Conservation (phyloP, 257 asterid species). For the Petunia axillaris region DNA sequence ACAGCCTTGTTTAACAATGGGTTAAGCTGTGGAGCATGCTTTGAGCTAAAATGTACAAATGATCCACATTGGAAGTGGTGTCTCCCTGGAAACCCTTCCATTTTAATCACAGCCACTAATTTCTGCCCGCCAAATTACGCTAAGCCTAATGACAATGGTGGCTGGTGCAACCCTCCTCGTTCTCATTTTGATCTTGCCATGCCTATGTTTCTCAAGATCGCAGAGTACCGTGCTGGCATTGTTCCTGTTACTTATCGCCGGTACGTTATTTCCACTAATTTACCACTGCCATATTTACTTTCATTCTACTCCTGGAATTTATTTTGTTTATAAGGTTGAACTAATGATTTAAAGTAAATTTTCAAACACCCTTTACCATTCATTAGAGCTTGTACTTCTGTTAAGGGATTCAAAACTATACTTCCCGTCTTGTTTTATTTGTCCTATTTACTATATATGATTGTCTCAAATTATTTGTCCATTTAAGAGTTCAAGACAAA, state of each 20-base stretch:
- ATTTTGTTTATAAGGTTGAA: too few species aligned
- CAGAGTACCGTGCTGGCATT: conserved; percentile 71
- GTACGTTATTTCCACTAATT: conserved; percentile 23
- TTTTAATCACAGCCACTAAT: conserved; percentile 68
- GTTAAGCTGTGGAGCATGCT: conserved; percentile 75
- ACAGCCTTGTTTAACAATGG: conserved; percentile 80
- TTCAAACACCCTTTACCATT: too few species aligned
- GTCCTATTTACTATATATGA: too few species aligned
- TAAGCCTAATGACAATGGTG: conserved; percentile 65
- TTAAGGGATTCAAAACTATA: too few species aligned
- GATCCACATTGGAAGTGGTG: conserved; percentile 54
- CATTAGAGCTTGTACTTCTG: too few species aligned
- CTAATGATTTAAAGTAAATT: too few species aligned
- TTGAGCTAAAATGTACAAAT: conserved; percentile 60
- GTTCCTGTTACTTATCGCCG: conserved; percentile 73
- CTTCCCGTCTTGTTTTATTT: too few species aligned
- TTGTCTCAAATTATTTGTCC: too few species aligned
- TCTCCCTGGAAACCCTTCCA: conserved; percentile 72
- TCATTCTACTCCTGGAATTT: too few species aligned
- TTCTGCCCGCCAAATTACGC: conserved; percentile 83
- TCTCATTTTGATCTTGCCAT: conserved; percentile 75
- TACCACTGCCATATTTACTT: too few species aligned
- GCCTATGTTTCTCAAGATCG: conserved; percentile 79
- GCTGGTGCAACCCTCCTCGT: conserved; percentile 89
- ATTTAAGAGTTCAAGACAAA: too few species aligned